Evolutionary conservation across 1,139 yeast species (phyloP), one percentile per base, ranked within the genome.

Genomic region (Suhomyces kunorum): DNA sequence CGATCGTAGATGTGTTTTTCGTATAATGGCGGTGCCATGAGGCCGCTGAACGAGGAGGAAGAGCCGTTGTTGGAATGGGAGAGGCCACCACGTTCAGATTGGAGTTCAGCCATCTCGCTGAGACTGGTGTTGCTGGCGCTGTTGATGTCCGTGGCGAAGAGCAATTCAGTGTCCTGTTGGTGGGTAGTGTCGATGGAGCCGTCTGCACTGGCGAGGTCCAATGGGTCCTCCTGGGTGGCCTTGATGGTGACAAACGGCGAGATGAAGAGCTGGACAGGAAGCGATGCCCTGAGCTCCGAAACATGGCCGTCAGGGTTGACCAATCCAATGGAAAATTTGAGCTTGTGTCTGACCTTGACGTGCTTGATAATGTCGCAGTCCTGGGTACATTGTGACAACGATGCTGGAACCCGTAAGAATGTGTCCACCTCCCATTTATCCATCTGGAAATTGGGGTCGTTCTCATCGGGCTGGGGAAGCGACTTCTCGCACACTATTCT

Each of bases 21-120:
- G 57, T 92, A 92, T 46, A 85, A 75, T 20, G 98, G 98, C 3
- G 98, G 98, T 0, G 97, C 96, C 61, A 81, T 72, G 30, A 79
- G 63, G 0, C 76, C 78, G 8, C 68, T 66, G 45, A 70, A 63
- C 8, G 72, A 64, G 1, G 70, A 56, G 19, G 47, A 51, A 0
- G 73, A 67, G 20, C 57, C 58, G 12, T 53, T 53, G 41, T 59
- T 61, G 7, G 71, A 62, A 8, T 38, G 25, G 20, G 40, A 36
- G 14, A 38, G 19, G 18, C 53, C 43, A 27, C 48, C 46, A 27
- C 38, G 24, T 25, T 37, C 40, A 7, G 49, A 22, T 9, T 49
- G 48, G 2, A 32, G 33, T n/a, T 44, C 50, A 1, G 54, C 54
- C 17, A 64, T 44, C 6, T 58, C 54, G 18, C 49, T 50, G 39